A percentile compares a stretch with the other conserved stretches of the same genome.
phyloP scores from a whole-genome alignment of 176 grass and related monocot species.

The Eragrostis nindensis region DNA sequence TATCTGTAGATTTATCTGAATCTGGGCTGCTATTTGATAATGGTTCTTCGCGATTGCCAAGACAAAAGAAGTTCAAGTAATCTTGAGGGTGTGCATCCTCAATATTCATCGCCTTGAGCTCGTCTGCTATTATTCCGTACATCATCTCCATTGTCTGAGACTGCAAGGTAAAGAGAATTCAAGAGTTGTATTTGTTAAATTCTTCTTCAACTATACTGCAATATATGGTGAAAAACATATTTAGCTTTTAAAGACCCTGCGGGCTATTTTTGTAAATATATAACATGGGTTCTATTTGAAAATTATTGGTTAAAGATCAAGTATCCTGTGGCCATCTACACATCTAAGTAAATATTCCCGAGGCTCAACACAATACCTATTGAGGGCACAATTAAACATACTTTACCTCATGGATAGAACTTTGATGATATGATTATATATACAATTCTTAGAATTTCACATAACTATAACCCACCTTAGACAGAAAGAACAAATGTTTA shows the following conservation, averaged over 20 bases:
- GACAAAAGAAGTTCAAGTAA: slow-evolving; percentile 98
- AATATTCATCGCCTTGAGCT: slow-evolving; percentile 77
- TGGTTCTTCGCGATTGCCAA: slow-evolving; percentile 80
- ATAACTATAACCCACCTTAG: background rate
- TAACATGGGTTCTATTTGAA: background rate
- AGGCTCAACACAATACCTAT: background rate
- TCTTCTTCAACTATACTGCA: background rate
- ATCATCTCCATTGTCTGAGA: slow-evolving; percentile 97
- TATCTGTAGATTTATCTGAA: slow-evolving; percentile 64
- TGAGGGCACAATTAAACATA: background rate
- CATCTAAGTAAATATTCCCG: background rate
- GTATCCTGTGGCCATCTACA: background rate
- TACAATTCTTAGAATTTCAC: background rate
- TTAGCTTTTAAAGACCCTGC: background rate
- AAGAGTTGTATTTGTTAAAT: slow-evolving; percentile 7
- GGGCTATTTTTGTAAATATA: background rate
- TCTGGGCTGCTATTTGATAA: slow-evolving; percentile 38
- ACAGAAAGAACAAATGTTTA: slow-evolving; percentile 16
- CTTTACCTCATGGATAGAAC: slow-evolving; percentile 4
- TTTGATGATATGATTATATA: background rate
- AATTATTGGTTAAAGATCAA: background rate
- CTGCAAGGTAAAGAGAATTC: slow-evolving; percentile 50
- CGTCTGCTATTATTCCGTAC: slow-evolving; percentile 82
- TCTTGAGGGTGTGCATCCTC: slow-evolving; percentile 67
- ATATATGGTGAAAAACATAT: slow-evolving; percentile 10